Base-by-base conservation (phyloP, 2,329 filamentous ascomycete species). In the Hypoxylon rubiginosum region DNA sequence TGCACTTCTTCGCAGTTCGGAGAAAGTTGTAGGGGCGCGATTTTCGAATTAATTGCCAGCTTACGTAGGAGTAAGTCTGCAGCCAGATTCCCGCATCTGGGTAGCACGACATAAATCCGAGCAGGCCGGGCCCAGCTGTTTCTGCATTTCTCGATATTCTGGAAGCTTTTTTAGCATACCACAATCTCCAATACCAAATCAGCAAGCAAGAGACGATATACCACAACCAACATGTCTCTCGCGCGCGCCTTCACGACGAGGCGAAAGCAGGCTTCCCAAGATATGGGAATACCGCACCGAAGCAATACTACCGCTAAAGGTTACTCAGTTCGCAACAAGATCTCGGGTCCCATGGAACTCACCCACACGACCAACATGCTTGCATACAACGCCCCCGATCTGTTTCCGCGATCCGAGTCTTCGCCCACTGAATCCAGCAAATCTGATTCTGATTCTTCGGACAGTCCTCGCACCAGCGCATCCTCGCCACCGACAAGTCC, bases 321-420 rank as follows among this genome's bases (percentile, higher is more conserved):
- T 79, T 65, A 76, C 76, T 71, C 71, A 69, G 80, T 89, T 71
- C 87, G 91, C 64, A 79, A 85, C 77, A 90, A 94, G 82, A 99
- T 99, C 77, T 99, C 96, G 1, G 88, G 86, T 2, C 96, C 96
- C 0, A 86, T 97, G 57, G 90, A 94, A 79, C 86, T 99, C 68
- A 84, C 97, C 52, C 97, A 96, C 64, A 97, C 95, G 4, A 98
- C 96, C 72, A 99, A 98, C 80, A 93, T 97, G 87, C 90, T 97
- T 58, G 94, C 93, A 7, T 97, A 97, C 85, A 95, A 95, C 76
- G 94, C 96, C 9, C 95, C 95, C 54, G 92, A 97, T 76, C 90
- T 97, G 21, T 82, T 85, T 75, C 75, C 78, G 70, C 74, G 75
- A 28, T 83, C 86, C 2, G 81, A 84, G n/a, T 73, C 77, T n/a